Percentiles rank a stretch among this genome's conserved stretches.
These are phyloP conservation scores for Zygosaccharomyces rouxii DNA, from an alignment of 805 yeast genomes.

Conservation along the genomic window DNA sequence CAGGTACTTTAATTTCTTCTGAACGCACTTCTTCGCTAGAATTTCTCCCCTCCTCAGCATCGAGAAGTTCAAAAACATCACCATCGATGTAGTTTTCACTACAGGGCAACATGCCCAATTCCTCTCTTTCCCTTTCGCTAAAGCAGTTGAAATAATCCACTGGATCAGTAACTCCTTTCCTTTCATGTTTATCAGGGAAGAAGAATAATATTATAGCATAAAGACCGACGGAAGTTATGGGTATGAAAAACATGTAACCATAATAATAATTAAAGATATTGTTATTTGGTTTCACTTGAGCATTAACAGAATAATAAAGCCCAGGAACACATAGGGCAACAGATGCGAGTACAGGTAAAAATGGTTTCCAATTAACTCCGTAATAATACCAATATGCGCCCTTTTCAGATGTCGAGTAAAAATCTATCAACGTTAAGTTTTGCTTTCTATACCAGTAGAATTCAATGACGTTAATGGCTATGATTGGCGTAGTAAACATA, in stretches of 20 bases:
- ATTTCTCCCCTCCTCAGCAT: constrained; percentile 1
- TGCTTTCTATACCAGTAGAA: constrained; percentile 35
- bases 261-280: constrained; percentile 22
- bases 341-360: constrained; percentile 14
- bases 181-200: constrained; percentile 18
- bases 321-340: constrained; percentile 23
- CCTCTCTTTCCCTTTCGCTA: constrained; percentile 15
- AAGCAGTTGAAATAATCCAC: constrained; percentile 25
- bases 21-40: background rate
- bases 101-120: constrained; percentile 17
- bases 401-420: constrained; percentile 29
- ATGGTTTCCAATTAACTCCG: constrained; percentile 21
- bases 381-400: constrained; percentile 23
- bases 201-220: constrained; percentile 12
- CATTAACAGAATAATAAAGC: constrained; percentile 16
- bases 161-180: constrained; percentile 15
- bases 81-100: background rate
- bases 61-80: background rate
- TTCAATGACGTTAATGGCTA: constrained; percentile 37
- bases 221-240: constrained; percentile 16
- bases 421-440: constrained; percentile 34
- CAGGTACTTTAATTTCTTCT: constrained; percentile 4
- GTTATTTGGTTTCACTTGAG: constrained; percentile 11
- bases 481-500: constrained; percentile 37
- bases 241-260: constrained; percentile 25